Conservation (phyloP, 2,329 filamentous ascomycete species). For the Ceratocystis cacaofunesta region DNA sequence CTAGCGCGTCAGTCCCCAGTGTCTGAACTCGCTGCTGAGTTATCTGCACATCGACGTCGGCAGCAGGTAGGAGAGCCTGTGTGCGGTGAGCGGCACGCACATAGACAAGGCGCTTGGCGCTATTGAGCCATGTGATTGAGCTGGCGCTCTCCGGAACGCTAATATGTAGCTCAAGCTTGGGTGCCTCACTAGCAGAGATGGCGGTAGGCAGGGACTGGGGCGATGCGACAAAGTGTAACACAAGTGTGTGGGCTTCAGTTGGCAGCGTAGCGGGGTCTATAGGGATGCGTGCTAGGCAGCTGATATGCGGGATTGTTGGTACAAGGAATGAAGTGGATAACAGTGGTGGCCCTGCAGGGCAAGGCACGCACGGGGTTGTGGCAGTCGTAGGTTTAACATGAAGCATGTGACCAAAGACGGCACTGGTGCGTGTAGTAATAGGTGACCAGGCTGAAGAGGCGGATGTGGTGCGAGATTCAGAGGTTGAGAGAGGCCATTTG, state of each 20-base stretch:
- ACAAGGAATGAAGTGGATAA: constrained; percentile 25
- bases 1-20: constrained; percentile 1
- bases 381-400: constrained; percentile 22
- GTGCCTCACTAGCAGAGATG: constrained; percentile 8
- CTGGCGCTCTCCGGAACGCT: constrained; percentile 14
- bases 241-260: constrained; percentile 4
- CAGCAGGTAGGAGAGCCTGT: constrained; percentile 29
- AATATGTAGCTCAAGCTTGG: constrained; percentile 18
- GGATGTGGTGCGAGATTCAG: background rate
- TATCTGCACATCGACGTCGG: constrained; percentile 30
- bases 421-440: constrained; percentile 23
- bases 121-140: constrained; percentile 18
- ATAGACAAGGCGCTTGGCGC: constrained; percentile 25
- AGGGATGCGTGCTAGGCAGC: constrained; percentile 28
- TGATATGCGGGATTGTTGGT: constrained; percentile 34
- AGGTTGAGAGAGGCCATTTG: constrained; percentile 11
- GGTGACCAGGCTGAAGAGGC: constrained; percentile 13
- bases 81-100: constrained; percentile 26
- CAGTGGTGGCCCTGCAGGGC: background rate
- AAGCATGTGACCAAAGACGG: constrained; percentile 39
- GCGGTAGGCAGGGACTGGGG: constrained; percentile 14
- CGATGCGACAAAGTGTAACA: constrained; percentile 12
- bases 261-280: constrained; percentile 18
- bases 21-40: constrained; percentile 23
- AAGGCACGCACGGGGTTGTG: background rate